phyloP scores from a whole-genome alignment of 2,329 filamentous ascomycete genomes.

The Exophiala alcalophila region DNA sequence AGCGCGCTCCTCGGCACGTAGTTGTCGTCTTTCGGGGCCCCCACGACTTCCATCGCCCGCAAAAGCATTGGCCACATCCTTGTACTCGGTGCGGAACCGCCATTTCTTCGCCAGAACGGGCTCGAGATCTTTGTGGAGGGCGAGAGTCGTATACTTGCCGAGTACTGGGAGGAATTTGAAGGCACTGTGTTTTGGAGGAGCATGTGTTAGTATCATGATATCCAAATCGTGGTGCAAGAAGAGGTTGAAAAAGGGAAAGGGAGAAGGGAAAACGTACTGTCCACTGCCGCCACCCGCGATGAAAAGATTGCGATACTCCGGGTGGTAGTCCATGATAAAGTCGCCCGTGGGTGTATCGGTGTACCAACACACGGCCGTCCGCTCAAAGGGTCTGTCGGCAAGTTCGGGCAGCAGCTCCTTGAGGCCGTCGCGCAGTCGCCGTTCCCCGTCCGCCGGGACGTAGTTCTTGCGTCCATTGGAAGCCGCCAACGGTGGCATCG shows the following conservation, averaged over 20 bases:
- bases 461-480: constrained; percentile 2
- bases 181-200: constrained; percentile 36
- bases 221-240: no score
- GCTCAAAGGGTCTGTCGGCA: constrained; percentile 57
- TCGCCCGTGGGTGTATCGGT: constrained; percentile 68
- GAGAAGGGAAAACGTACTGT: constrained; percentile 62
- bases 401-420: constrained; percentile 55
- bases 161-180: constrained; percentile 54
- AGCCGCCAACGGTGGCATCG: background rate
- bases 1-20: background rate
- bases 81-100: constrained; percentile 24
- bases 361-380: constrained; percentile 70
- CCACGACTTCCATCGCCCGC: constrained; percentile 28
- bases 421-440: constrained; percentile 50
- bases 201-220: constrained; percentile 19
- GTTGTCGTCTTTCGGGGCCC: constrained; percentile 31
- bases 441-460: constrained; percentile 27
- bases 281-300: constrained; percentile 52
- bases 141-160: constrained; percentile 41
- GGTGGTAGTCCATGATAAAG: constrained; percentile 69
- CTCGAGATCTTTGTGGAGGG: constrained; percentile 9
- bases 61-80: constrained; percentile 21
- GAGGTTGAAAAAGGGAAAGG: no score
- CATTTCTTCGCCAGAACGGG: constrained; percentile 23
- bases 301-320: constrained; percentile 49